Conservation (phyloP, 2,329 filamentous ascomycete genomes). For the Rhynchosporium graminicola region DNA sequence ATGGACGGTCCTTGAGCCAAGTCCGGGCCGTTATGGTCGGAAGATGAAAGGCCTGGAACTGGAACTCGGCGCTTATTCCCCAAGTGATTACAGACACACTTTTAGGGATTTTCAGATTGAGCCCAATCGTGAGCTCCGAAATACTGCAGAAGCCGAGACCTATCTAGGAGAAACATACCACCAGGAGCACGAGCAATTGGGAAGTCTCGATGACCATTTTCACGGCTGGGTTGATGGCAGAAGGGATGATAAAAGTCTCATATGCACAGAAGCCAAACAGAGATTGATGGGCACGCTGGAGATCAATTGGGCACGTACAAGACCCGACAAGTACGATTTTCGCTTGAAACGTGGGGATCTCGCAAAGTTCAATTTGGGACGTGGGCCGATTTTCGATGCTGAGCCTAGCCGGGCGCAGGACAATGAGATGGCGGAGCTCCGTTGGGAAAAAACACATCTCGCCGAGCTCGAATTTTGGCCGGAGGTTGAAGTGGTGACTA, state of each 20-base stretch:
- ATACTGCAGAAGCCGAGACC: conserved; percentile 19
- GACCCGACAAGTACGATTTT: conserved; percentile 10
- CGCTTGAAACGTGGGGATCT: too few species aligned
- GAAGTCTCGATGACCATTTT: conserved; percentile 28
- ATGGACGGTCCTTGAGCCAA: conserved; percentile 20
- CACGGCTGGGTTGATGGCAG: conserved; percentile 15
- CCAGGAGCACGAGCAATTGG: conserved; percentile 20
- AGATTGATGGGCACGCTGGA: conserved; percentile 27
- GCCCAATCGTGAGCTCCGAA: conserved; percentile 26
- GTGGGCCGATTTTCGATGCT: too few species aligned
- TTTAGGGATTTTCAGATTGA: conserved; percentile 30
- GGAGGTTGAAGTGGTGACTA: conserved; percentile 26
- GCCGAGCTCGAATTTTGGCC: conserved; percentile 16
- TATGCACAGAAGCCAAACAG: conserved; percentile 25
- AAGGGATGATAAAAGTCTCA: conserved; percentile 13
- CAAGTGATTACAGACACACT: conserved; percentile 27
- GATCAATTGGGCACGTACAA: conserved; percentile 18
- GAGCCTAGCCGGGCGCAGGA: too few species aligned
- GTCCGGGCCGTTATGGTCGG: conserved; percentile 9
- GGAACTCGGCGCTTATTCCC: conserved; percentile 29
- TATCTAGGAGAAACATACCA: conserved; percentile 18
- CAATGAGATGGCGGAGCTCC: too few species aligned
- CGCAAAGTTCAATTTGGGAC: too few species aligned
- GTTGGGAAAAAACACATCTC: neutral
- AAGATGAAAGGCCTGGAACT: conserved; percentile 25